Percentiles rank a stretch among this genome's conserved stretches.
Evolutionary conservation across 306 rosid species (phyloP).

Genomic region (Comarum palustre): DNA sequence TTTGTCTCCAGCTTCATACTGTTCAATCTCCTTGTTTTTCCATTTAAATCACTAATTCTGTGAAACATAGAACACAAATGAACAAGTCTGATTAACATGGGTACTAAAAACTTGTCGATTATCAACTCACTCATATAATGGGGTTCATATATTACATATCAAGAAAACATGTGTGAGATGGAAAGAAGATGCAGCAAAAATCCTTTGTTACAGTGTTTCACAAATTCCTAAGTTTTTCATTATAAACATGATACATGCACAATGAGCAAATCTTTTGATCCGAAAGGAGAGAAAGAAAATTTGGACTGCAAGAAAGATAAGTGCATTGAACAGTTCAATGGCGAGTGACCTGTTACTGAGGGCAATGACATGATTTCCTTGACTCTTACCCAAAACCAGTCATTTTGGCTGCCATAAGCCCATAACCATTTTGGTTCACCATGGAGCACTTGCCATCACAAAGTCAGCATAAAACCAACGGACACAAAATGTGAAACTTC

Average conservation of each 20-base stretch:
- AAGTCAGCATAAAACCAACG: no score
- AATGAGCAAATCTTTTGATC: background rate
- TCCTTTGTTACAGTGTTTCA: background rate
- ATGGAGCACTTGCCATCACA: background rate
- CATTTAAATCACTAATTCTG: background rate
- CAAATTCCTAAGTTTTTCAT: background rate
- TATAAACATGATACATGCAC: background rate
- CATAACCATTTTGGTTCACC: constrained; percentile 5
- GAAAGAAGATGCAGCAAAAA: background rate
- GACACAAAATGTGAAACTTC: background rate
- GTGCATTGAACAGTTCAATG: background rate
- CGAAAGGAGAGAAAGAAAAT: background rate
- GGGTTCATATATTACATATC: background rate
- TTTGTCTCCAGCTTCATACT: background rate
- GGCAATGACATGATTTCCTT: background rate
- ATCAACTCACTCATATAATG: background rate
- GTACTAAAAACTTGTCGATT: background rate
- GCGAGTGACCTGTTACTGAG: background rate
- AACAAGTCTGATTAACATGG: background rate
- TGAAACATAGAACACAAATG: background rate
- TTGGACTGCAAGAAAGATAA: background rate
- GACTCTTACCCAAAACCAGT: background rate
- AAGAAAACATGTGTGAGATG: background rate
- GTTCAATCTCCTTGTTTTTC: background rate
- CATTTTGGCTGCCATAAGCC: background rate